Base-by-base conservation (phyloP, 345 rosid genomes). In the Microthlaspi erraticum region DNA sequence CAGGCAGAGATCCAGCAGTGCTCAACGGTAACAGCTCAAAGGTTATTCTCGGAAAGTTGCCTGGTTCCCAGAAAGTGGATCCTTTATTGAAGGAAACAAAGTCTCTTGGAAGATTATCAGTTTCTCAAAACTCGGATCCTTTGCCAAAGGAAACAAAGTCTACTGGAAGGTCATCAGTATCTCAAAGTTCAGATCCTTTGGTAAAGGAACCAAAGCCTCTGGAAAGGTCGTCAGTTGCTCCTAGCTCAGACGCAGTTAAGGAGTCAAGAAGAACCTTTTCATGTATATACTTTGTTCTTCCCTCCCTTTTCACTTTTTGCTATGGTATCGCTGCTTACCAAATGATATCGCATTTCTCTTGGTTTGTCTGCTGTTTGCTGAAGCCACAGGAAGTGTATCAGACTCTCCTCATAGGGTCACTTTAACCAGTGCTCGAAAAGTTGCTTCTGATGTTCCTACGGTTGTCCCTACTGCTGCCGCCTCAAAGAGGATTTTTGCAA, bases 341-440 rank as follows among this genome's bases (percentile, higher is more conserved):
- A 68, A 18, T 62, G 16, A 14, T 26, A 37, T 61, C 7, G 70
- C 55, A 78, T 78, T 84, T 54, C 55, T 68, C 55, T 68, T 71
- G 58, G 70, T 71, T 60, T 81, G 16, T 70, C 17, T 78, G 48
- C 76, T 82, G 84, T 68, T 73, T 88, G 39, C 16, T 93, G 78
- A 83, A 94, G 98, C 91, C 76, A 65, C 92, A 55, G 96, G 91
- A 87, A 88, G 72, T 83, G 79, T 76, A 63, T 83, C 90, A 53
- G 82, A 81, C 72, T 86, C 92, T 75, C 98, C 94, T 79, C 93
- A 83, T 77, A 87, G 82, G 82, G 87, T 79, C 74, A 84, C 75
- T 75, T 13, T 80, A 64, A 83, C 77, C 57, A 66, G 77, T 67
- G 80, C 64, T 65, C 56, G 80, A 54, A 89, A 79, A 81, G 64